Evolutionary conservation across 2,329 filamentous ascomycete genomes (phyloP).

Genomic region (Cladophialophora carrionii): DNA sequence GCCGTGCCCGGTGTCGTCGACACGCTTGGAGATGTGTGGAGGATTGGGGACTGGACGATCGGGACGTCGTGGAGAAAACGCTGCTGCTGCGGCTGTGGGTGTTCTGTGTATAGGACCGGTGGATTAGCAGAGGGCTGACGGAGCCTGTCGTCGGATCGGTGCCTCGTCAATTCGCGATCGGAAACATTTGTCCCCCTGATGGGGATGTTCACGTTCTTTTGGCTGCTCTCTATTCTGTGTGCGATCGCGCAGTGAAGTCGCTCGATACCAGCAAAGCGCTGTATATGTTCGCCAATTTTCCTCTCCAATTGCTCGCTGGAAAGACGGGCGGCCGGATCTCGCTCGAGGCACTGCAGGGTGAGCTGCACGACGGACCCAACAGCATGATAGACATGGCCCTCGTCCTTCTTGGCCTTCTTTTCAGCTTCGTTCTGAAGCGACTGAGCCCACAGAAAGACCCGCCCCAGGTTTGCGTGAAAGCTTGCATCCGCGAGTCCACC

Average conservation of each 20-base stretch:
- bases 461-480: constrained; percentile 61
- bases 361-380: constrained; percentile 47
- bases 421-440: constrained; percentile 54
- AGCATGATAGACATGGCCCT: constrained; percentile 43
- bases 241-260: constrained; percentile 32
- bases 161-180: not conserved
- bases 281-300: constrained; percentile 38
- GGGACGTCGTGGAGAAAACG: constrained; percentile 13
- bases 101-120: constrained; percentile 3
- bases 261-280: constrained; percentile 46
- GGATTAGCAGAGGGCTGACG: constrained; percentile 16
- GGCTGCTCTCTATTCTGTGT: constrained; percentile 7
- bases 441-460: constrained; percentile 61
- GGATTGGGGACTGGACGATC: constrained; percentile 21
- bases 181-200: constrained; percentile 10
- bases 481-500: constrained; percentile 59
- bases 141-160: constrained; percentile 3
- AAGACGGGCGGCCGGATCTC: constrained; percentile 43
- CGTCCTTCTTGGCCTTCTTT: constrained; percentile 46
- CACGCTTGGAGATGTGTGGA: constrained; percentile 11
- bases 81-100: constrained; percentile 17
- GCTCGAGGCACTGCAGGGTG: constrained; percentile 45
- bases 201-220: constrained; percentile 4
- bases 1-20: constrained; percentile 24
- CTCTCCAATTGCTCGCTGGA: constrained; percentile 42